phyloP scores from a whole-genome alignment of 2,329 filamentous ascomycete genomes.

The Penicillium sp. region DNA sequence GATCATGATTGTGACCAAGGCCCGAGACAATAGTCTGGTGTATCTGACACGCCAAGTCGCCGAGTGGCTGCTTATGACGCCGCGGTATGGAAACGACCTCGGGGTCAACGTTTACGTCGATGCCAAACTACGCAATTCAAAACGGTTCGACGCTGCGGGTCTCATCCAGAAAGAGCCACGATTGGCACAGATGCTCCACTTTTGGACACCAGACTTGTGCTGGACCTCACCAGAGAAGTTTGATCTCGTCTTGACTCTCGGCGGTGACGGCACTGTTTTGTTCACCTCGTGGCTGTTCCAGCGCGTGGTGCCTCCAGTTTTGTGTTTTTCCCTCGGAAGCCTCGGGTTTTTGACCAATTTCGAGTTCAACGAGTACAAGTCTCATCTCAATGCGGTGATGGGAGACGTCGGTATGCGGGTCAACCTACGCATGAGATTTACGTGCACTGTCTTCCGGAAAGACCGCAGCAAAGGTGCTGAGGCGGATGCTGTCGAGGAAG shows the following conservation, averaged over 20 bases:
- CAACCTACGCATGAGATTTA: slow-evolving; percentile 97
- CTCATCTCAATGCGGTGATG: slow-evolving; percentile 84
- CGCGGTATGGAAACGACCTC: slow-evolving; percentile 80
- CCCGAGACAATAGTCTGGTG: slow-evolving; percentile 88
- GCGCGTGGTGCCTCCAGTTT: slow-evolving; percentile 82
- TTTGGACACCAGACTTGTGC: slow-evolving; percentile 95
- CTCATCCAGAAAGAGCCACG: slow-evolving; percentile 68
- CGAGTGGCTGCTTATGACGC: slow-evolving; percentile 80
- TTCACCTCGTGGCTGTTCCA: slow-evolving; percentile 98
- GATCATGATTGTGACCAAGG: slow-evolving; percentile 98
- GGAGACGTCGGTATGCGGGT: slow-evolving; percentile 93
- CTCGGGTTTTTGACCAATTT: slow-evolving; percentile 96
- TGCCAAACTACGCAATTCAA: slow-evolving; percentile 80
- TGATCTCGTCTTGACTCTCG: slow-evolving; percentile 86
- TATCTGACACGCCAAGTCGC: slow-evolving; percentile 80
- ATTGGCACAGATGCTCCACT: slow-evolving; percentile 78
- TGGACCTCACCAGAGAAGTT: slow-evolving; percentile 92
- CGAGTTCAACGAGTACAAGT: slow-evolving; percentile 83
- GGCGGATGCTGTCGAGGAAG: slow-evolving; percentile 67
- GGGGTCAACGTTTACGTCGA: slow-evolving; percentile 98
- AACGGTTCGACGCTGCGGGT: slow-evolving; percentile 72
- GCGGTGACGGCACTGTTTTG: slow-evolving; percentile 92
- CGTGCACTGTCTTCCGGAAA: slow-evolving; percentile 87
- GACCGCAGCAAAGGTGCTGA: slow-evolving; percentile 42
- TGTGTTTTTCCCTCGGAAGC: slow-evolving; percentile 87